phyloP scores from a whole-genome alignment of 1,284 basidiomycete genomes.

The Marasmius sp. region DNA sequence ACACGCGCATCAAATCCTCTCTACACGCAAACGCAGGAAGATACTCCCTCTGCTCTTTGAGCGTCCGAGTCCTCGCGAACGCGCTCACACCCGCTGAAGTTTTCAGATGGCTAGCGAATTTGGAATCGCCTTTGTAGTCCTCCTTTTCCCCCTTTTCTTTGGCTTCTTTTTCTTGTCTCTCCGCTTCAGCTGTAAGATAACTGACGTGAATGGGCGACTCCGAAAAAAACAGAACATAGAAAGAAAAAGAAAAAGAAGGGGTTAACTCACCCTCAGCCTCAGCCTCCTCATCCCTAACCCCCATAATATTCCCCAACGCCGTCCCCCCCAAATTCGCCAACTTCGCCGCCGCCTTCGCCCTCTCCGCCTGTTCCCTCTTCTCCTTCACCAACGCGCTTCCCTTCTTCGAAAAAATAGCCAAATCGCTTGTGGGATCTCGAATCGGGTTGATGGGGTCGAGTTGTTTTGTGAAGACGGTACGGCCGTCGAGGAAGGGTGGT shows the following conservation, averaged over 20 bases:
- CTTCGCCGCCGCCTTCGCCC: conserved; percentile 94
- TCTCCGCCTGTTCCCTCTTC: conserved; percentile 93
- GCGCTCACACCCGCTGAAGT: conserved; percentile 74
- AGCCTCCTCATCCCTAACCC: conserved; percentile 93
- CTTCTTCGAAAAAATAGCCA: conserved; percentile 96
- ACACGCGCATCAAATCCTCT: conserved; percentile 87
- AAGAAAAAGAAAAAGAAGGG: conserved; percentile 15
- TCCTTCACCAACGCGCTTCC: conserved; percentile 93
- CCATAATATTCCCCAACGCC: conserved; percentile 94
- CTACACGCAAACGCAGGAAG: conserved; percentile 97
- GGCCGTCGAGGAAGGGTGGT: conserved; percentile 96
- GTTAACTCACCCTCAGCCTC: conserved; percentile 74
- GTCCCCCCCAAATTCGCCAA: conserved; percentile 92
- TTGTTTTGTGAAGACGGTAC: conserved; percentile 95
- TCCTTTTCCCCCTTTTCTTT: conserved; percentile 60
- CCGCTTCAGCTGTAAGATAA: conserved; percentile 59
- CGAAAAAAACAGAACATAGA: conserved; percentile 34
- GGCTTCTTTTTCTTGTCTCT: conserved; percentile 52
- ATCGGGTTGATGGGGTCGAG: conserved; percentile 97
- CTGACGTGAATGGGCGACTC: conserved; percentile 74
- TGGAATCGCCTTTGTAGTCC: conserved; percentile 91
- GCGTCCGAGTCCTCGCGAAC: conserved; percentile 81
- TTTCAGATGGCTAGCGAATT: conserved; percentile 93
- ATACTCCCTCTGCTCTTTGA: conserved; percentile 96
- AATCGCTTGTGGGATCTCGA: conserved; percentile 89